These are phyloP conservation scores for Candida michaelii DNA, from an alignment of 805 yeast species.

Conservation along the genomic window DNA sequence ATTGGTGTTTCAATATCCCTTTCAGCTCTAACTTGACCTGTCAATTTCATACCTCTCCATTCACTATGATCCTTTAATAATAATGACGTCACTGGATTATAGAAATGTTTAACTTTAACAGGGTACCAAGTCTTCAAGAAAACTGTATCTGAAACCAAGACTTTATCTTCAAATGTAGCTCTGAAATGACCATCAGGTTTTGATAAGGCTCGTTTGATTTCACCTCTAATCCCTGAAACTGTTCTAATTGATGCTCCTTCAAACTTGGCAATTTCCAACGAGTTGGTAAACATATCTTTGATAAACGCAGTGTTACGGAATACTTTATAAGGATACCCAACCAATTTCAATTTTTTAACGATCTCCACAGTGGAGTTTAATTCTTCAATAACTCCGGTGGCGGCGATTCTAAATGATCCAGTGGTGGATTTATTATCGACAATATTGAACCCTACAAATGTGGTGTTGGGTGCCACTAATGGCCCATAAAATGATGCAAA, in stretches of 20 bases:
- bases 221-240: slow-evolving; percentile 96
- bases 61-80: slow-evolving; percentile 72
- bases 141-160: slow-evolving; percentile 84
- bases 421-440: slow-evolving; percentile 83
- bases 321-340: slow-evolving; percentile 91
- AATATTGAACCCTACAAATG: slow-evolving; percentile 91
- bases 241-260: slow-evolving; percentile 98
- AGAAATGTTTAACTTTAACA: slow-evolving; percentile 82
- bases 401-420: slow-evolving; percentile 90
- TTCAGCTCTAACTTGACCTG: slow-evolving; percentile 90
- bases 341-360: slow-evolving; percentile 91
- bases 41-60: slow-evolving; percentile 96
- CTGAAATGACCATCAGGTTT: slow-evolving; percentile 95
- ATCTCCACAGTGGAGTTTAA: slow-evolving; percentile 88
- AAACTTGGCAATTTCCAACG: slow-evolving; percentile 93
- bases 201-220: slow-evolving; percentile 89
- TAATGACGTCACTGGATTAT: slow-evolving; percentile 94
- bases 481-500: slow-evolving; percentile 97
- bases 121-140: slow-evolving; percentile 97
- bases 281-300: slow-evolving; percentile 91
- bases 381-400: slow-evolving; percentile 95
- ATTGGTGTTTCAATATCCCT: slow-evolving; percentile 62
- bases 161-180: slow-evolving; percentile 95
- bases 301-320: slow-evolving; percentile 96
- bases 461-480: slow-evolving; percentile 93